Evolutionary conservation across 192 early-diverging fungal genomes (phyloP), one percentile per base, ranked within the genome.

Genomic region (Backusella tuberculispora): DNA sequence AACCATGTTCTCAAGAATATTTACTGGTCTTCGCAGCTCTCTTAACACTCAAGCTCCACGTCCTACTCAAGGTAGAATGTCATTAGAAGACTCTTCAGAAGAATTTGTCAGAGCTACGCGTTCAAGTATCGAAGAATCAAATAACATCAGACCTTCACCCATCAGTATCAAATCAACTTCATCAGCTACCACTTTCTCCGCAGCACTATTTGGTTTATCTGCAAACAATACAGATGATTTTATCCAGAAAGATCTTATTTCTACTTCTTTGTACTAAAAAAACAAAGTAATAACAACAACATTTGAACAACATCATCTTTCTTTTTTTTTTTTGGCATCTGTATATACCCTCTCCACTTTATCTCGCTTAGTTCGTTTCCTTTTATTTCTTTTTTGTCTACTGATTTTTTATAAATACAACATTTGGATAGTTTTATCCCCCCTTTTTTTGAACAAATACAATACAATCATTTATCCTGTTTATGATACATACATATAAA

Each of bases 231-330:
- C 75, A 21, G 75, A 76, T 45, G 75, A 76, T 63, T 76, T 71
- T 64, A 70, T 76, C 4, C 75, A 67, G 29, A 53, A 70, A 40
- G 75, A 76, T 63, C 68, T 76, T 14, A 60, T 76, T 14, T 69
- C 75, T 63, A 53, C 53, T 21, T 60, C 67, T 13, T 63, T 34
- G 42, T 53, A 44, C 24, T 76, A 68, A 76, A 43, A 14, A 34
- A 34, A 34, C 29, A 34, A 34, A 34, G 29, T 2, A 34, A 34
- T 34, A 34, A 34, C 2, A 64, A 40, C 63, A 65, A 6, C 63
- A n/a, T n/a, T n/a, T n/a, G n/a, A n/a, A 66, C 64, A 37, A n/a
- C 29, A n/a, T 19, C 45, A 12, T 29, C 48, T 43, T 42, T 73
- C 63, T 63, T 43, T 37, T n/a, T 45, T 21, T 45, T 14, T 63